These are phyloP conservation scores for Fusarium haematococcum DNA, from an alignment of 2,329 filamentous ascomycete species.

Conservation along the genomic window DNA sequence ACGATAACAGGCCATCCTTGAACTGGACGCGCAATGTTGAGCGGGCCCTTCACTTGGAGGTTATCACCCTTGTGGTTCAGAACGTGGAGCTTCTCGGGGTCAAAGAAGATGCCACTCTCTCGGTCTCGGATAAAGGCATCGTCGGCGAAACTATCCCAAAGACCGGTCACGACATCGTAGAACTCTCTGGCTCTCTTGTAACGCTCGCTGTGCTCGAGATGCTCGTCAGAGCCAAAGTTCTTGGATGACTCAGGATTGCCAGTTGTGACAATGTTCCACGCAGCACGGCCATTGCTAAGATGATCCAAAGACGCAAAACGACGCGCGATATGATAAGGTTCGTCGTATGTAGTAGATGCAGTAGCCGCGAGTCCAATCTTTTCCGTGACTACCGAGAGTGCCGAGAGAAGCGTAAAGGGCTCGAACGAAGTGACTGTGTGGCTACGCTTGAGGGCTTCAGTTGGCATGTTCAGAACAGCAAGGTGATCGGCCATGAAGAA, in stretches of 20 bases:
- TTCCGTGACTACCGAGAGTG: constrained; percentile 60
- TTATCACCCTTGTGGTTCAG: constrained; percentile 61
- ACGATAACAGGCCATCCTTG: constrained; percentile 69
- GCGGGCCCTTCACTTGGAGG: constrained; percentile 46
- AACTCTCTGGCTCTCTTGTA: constrained; percentile 65
- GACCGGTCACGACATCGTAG: constrained; percentile 63
- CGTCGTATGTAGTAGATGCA: constrained; percentile 66
- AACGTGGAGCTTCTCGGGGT: constrained; percentile 64
- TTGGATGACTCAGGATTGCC: constrained; percentile 64
- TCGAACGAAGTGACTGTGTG: constrained; percentile 70
- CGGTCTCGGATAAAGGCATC: constrained; percentile 64
- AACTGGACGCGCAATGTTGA: constrained; percentile 64
- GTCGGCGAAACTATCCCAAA: constrained; percentile 68
- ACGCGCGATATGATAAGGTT: constrained; percentile 65
- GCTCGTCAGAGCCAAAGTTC: constrained; percentile 64
- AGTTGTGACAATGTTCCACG: constrained; percentile 67
- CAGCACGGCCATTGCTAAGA: constrained; percentile 61
- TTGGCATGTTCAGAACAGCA: constrained; percentile 66
- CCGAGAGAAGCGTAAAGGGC: constrained; percentile 64
- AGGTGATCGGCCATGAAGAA: constrained; percentile 69
- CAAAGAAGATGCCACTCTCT: constrained; percentile 60
- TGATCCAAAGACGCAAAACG: constrained; percentile 67
- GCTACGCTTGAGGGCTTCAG: constrained; percentile 67
- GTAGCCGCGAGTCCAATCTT: constrained; percentile 66
- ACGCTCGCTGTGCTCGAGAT: constrained; percentile 60